Evolutionary conservation across 192 early-diverging fungal genomes (phyloP), one percentile per base, ranked within the genome.

Genomic region (Podila epicladia): DNA sequence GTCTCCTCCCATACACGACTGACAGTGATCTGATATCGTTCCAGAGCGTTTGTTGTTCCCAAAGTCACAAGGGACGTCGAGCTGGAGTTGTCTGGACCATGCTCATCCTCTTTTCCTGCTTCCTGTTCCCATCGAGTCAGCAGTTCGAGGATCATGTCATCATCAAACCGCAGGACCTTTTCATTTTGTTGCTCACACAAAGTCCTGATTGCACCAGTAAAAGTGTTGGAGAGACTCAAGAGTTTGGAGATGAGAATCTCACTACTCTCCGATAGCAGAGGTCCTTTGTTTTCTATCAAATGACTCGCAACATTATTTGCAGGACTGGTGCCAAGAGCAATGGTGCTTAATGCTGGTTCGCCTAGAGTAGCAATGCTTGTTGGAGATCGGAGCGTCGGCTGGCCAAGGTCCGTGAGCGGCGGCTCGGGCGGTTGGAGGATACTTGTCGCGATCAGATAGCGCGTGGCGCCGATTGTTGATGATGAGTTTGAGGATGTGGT

Each of bases 161-260:
- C 77, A 37, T 80, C 76, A 49, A 79, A 79, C 11, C 76, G 61
- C 33, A 80, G 35, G 29, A 80, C 77, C 26, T 80, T 80, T 33
- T 80, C 77, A 41, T 80, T 80, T 45, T 80, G 77, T 26, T 80
- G 77, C 57, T 80, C 77, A 33, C 71, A 80, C 13, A 80, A 62
- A 8, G 67, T 33, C 58, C 49, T 68, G 37, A 80, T 69, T 2
- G 77, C 61, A 11, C 62, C 48, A 22, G 59, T 80, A 19, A 80
- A 73, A 0, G 53, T 55, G 28, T 49, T 73, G n/a, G 71, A 49
- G 45, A 80, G 77, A 55, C 33, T 38, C 7, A 73, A 65, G 2
- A 80, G 37, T 31, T 73, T 80, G 0, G 58, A 51, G 22, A 73
- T 69, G 61, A 80, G 64, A 8, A 80, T 69, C 32, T 65, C 31